phyloP scores from a whole-genome alignment of 331 rosid species.

The Pyrus hybrid region DNA sequence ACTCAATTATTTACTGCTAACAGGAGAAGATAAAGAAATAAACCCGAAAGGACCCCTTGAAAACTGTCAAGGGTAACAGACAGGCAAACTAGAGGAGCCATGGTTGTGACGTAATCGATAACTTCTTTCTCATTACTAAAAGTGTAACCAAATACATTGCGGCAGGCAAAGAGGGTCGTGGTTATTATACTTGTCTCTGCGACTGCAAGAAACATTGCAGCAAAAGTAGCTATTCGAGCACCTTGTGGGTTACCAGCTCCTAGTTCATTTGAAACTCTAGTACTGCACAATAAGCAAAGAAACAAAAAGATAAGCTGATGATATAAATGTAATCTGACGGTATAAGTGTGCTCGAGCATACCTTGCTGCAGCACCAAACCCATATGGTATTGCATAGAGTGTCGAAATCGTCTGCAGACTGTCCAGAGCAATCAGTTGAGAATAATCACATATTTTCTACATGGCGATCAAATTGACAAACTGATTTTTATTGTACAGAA shows the following conservation, averaged over 20 bases:
- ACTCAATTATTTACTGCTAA: background rate
- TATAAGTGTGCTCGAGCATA: background rate
- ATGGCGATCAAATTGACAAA: too few species aligned
- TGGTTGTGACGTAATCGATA: too few species aligned
- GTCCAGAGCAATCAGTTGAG: background rate
- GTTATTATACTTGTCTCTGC: too few species aligned
- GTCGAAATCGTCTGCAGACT: slow-evolving; percentile 42
- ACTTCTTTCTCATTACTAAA: too few species aligned
- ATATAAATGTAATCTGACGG: too few species aligned
- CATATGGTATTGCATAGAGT: slow-evolving; percentile 54
- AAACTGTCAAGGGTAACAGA: slow-evolving; percentile 47
- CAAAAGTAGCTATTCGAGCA: background rate
- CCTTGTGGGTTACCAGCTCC: background rate
- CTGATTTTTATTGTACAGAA: slow-evolving; percentile 17
- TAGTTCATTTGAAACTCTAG: background rate
- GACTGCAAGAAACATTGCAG: background rate
- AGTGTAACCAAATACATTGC: too few species aligned
- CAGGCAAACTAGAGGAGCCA: slow-evolving; percentile 58
- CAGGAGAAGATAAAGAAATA: background rate
- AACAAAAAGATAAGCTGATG: too few species aligned
- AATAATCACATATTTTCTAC: too few species aligned
- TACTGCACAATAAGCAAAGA: background rate
- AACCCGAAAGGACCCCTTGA: slow-evolving; percentile 69
- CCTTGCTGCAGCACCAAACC: slow-evolving; percentile 53
- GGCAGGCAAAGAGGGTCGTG: too few species aligned